Evolutionary conservation across 768 basidiomycete genomes (phyloP).

Genomic region (Mrakia hoshinonis): DNA sequence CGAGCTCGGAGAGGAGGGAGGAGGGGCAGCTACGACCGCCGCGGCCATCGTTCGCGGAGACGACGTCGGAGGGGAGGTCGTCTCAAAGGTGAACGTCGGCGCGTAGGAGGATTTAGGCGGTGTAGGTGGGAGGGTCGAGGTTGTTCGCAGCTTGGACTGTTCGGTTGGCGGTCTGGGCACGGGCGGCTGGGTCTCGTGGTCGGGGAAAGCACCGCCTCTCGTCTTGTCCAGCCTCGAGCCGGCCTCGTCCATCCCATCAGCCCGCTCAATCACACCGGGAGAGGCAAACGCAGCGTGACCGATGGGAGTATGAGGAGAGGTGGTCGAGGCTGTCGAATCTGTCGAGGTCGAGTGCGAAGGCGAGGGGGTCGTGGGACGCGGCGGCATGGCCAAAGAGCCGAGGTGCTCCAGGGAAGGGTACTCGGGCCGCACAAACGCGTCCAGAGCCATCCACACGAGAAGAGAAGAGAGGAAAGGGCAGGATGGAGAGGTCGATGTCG

Average conservation of each 20-base stretch:
- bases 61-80: background rate
- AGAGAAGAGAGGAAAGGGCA: too few species aligned
- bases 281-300: background rate
- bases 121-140: background rate
- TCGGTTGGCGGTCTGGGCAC: background rate
- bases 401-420: constrained; percentile 7
- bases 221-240: background rate
- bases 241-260: background rate
- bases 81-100: background rate
- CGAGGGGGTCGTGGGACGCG: background rate
- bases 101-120: background rate
- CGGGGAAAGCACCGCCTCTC: too few species aligned
- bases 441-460: too few species aligned
- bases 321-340: background rate
- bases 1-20: constrained; percentile 3
- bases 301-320: background rate
- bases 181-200: too few species aligned
- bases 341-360: constrained; percentile 1
- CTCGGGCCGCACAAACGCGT: background rate
- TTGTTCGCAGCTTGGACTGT: background rate
- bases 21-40: constrained; percentile 1
- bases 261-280: constrained; percentile 7
- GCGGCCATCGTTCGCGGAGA: background rate
- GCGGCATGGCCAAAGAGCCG: background rate
- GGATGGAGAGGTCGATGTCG: too few species aligned